phyloP scores from a whole-genome alignment of 108 stramenopile genomes.

The Skeletonema marinoi region DNA sequence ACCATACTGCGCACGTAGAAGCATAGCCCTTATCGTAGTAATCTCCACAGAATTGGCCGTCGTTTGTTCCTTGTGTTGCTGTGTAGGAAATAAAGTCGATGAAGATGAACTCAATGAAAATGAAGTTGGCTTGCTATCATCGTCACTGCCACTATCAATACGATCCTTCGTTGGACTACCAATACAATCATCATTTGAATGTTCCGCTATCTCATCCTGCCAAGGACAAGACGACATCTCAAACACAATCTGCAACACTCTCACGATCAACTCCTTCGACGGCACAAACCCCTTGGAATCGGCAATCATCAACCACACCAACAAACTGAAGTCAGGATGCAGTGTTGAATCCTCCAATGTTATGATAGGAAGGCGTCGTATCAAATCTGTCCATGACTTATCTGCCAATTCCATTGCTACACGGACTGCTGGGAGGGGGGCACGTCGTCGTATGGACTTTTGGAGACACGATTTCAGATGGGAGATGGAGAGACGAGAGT shows the following conservation, averaged over 20 bases:
- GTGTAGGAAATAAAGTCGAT: conserved; percentile 30
- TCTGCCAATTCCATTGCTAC: conserved; percentile 85
- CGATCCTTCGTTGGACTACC: background rate
- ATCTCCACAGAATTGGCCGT: conserved; percentile 23
- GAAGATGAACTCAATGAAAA: conserved; percentile 11
- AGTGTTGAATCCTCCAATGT: conserved; percentile 88
- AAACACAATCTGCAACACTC: conserved; percentile 72
- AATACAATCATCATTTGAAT: background rate
- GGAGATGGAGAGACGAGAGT: conserved; percentile 70
- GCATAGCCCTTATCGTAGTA: conserved; percentile 60
- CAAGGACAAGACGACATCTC: conserved; percentile 80
- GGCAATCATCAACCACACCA: conserved; percentile 92
- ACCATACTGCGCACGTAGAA: conserved; percentile 75
- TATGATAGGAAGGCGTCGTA: conserved; percentile 89
- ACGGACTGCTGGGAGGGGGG: conserved; percentile 77
- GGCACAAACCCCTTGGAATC: conserved; percentile 68
- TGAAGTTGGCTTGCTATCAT: too few relatives aligned
- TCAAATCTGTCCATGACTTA: conserved; percentile 63
- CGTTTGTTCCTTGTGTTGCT: background rate
- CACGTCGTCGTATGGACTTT: conserved; percentile 79
- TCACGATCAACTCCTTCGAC: conserved; percentile 25
- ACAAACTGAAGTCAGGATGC: conserved; percentile 82
- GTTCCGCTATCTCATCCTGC: conserved; percentile 36
- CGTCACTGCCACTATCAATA: background rate
- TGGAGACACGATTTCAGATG: conserved; percentile 88